Evolutionary conservation across 2,329 filamentous ascomycete species (phyloP), one percentile per base, ranked within the genome.

Genomic region (Xenoacremonium recifei): DNA sequence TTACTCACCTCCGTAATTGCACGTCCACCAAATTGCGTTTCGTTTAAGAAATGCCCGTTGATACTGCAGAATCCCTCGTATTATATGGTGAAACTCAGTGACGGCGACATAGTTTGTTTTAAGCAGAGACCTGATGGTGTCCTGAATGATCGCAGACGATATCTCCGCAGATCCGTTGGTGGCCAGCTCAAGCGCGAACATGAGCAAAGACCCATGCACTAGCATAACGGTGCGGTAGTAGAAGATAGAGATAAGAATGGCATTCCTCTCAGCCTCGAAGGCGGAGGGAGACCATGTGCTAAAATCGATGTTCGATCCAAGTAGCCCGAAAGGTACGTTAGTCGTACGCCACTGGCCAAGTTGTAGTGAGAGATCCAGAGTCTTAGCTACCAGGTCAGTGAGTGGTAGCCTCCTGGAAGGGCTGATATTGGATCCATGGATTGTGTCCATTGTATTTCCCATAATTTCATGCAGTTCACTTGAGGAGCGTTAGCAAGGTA

Each of bases 231-330:
- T 42, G 19, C 42, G 38, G 53, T 79, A 17, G 69, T 72, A 21
- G 20, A 45, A 44, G 5, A 48, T 75, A 73, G 77, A 73, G 67
- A 76, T 49, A 59, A 58, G 25, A 6, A 54, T 33, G 2, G 38
- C 23, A 23, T 47, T 44, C n/a, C 41, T 32, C 11, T 49, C 38
- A 2, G 40, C 17, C 11, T 47, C 45, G n/a, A 50, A 40, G 3
- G 36, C 32, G 1, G 16, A 21, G 7, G 32, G 15, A 4, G 40
- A 12, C 37, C 44, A 50, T 11, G 39, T 16, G 39, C 40, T 33
- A 5, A 46, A 35, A 19, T 45, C 37, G 11, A 32, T 6, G 17
- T 40, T 42, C 15, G 39, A 43, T 5, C 38, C 16, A 21, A 50
- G 37, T 15, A 51, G 18, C 9, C 37, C 33, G 19, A 39, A 40